Evolutionary conservation across 2,329 filamentous ascomycete species (phyloP), one percentile per base, ranked within the genome.

Genomic region (Neofusicoccum laricinum): DNA sequence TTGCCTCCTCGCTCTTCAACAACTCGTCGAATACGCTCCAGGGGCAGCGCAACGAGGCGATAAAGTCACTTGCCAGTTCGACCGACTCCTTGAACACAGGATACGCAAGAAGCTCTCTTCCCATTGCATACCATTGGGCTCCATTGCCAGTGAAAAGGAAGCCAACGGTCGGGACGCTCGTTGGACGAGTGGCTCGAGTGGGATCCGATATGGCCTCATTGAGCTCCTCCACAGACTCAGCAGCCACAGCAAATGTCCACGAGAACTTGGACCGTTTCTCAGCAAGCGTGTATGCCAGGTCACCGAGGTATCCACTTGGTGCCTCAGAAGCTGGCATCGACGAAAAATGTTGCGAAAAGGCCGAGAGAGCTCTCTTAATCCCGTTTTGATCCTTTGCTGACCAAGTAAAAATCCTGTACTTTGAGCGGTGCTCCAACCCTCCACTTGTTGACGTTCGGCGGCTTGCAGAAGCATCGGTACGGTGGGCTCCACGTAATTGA

Each of bases 131-230:
- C 67, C 68, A 75, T 46, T 73, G 71, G 7, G 76, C 76, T 4
- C 76, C 76, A 55, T 78, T 75, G 0, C 76, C 76, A 3, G 76
- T 77, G 59, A 78, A 78, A 10, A 78, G 69, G 58, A 76, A 77
- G 7, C 67, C 72, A 11, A 78, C 34, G 10, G 17, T 48, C 12
- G 45, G 36, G 11, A 12, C 21, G 12, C 15, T 12, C n/a, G 8
- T 21, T 4, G 40, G 19, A 8, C 57, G 25, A 11, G 49, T 14
- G 48, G 80, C 76, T 19, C 64, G 66, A 2, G 66, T 4, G 15
- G 30, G 30, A n/a, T 36, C 11, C 11, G 41, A 46, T 25, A 50
- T 34, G 15, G 43, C 36, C 32, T 46, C 8, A 12, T n/a, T 25
- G 32, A 25, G 14, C 32, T 45, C n/a, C 30, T 32, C 15, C 43